A percentile compares a stretch with the other conserved stretches of the same genome.
These are phyloP conservation scores for Penicillium soppii DNA, from an alignment of 495 filamentous ascomycete genomes.

Conservation along the genomic window DNA sequence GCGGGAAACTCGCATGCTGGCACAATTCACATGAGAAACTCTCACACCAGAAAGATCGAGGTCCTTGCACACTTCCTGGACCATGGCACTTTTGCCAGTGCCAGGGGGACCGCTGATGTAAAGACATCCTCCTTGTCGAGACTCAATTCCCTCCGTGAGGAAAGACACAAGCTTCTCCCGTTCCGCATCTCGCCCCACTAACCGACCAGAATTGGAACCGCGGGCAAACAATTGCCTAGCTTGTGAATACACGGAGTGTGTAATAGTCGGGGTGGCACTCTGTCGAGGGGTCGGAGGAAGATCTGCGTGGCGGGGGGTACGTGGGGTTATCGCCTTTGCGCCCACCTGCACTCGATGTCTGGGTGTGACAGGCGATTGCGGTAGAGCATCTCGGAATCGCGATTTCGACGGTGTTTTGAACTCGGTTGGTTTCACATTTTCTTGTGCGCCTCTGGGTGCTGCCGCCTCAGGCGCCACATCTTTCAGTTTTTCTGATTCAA, in stretches of 20 bases:
- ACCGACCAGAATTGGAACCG: slow-evolving; percentile 67
- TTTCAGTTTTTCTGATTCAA: slow-evolving; percentile 19
- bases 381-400: slow-evolving; percentile 63
- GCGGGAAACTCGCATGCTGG: slow-evolving; percentile 82
- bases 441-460: neutral
- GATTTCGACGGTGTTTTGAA: slow-evolving; percentile 62
- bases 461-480: neutral
- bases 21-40: slow-evolving; percentile 87
- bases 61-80: slow-evolving; percentile 71
- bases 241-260: slow-evolving; percentile 75
- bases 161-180: slow-evolving; percentile 68
- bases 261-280: slow-evolving; percentile 55
- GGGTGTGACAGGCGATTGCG: slow-evolving; percentile 64
- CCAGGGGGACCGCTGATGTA: slow-evolving; percentile 96
- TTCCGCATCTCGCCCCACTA: slow-evolving; percentile 84
- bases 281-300: slow-evolving; percentile 53
- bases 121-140: slow-evolving; percentile 72
- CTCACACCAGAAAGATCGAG: slow-evolving; percentile 52
- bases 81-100: slow-evolving; percentile 93
- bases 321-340: slow-evolving; percentile 65
- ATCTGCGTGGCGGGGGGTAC: slow-evolving; percentile 43
- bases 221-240: slow-evolving; percentile 86
- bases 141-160: slow-evolving; percentile 59
- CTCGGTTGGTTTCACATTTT: slow-evolving; percentile 36
- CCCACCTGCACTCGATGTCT: slow-evolving; percentile 64